Evolutionary conservation across 2,329 filamentous ascomycete species (phyloP), one percentile per base, ranked within the genome.

Genomic region (Apiospora pterosperma): DNA sequence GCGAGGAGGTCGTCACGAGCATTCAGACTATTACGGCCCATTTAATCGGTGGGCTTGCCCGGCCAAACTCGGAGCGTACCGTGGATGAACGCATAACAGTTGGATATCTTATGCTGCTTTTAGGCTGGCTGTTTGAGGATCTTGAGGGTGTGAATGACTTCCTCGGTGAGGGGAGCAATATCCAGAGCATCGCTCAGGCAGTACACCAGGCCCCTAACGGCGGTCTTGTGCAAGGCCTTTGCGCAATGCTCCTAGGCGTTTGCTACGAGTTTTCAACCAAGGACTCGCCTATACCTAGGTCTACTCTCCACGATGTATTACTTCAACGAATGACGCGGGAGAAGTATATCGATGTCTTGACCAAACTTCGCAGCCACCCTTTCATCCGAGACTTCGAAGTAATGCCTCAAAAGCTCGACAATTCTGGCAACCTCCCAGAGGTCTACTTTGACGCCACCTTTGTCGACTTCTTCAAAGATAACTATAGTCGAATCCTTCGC

Each of bases 181-280:
- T 98, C n/a, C 91, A 97, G 73, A 91, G 89, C 55, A 82, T 97
- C 36, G 88, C 96, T 16, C 91, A 96, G 71, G 87, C 89, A 34
- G 88, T 92, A 23, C 89, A 89, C 68, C 86, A 89, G 66, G 79
- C 84, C 69, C 78, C 84, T 34, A 87, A 87, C 14, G 89, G 88
- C 65, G 81, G 86, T 23, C 81, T 97, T 36, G 84, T 95, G 16
- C 91, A 92, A 69, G 96, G 96, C 2, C 83, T 99, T 14, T 93
- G 91, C 74, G 91, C 93, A 19, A 88, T 93, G 74, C 80, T 99
- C 0, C 83, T 98, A 1, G 96, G 95, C 11, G 90, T 96, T 23
- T 85, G 96, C 5, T 99, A 98, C 75, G 96, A 99, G 73, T 99
- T 98, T 73, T 98, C 95, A 11, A 97, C 95, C 0, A 97, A 97